Conservation (phyloP, 306 rosid species). For the Vicia sativa region DNA sequence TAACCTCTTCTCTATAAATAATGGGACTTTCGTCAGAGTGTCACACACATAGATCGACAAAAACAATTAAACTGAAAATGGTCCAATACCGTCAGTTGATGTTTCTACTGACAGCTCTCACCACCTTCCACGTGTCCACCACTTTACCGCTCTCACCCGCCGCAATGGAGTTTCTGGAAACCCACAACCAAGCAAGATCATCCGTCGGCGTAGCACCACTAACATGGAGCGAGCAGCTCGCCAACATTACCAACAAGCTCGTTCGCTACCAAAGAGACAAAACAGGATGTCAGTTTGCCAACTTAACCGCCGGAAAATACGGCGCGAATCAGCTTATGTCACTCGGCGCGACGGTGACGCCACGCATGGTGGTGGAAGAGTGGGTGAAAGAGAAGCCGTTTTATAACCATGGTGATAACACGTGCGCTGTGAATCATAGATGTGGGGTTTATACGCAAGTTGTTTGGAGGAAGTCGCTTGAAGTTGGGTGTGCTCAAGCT, state of each 20-base stretch:
- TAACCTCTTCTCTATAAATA: background rate
- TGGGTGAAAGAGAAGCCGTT: constrained; percentile 74
- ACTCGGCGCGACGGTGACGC: constrained; percentile 45
- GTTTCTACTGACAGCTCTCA: constrained; percentile 7
- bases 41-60: no score
- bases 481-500: constrained; percentile 70
- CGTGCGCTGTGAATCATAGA: constrained; percentile 53
- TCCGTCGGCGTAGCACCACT: constrained; percentile 74
- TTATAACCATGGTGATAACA: constrained; percentile 63
- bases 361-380: constrained; percentile 65
- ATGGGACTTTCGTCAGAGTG: background rate
- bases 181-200: constrained; percentile 78
- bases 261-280: constrained; percentile 64
- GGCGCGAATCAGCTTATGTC: constrained; percentile 75
- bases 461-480: constrained; percentile 71
- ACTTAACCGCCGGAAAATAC: constrained; percentile 54
- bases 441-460: constrained; percentile 87
- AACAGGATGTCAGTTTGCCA: constrained; percentile 65
- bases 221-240: constrained; percentile 62
- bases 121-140: constrained; percentile 19
- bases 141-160: background rate
- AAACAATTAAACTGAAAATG: background rate
- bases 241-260: constrained; percentile 49
- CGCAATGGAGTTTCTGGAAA: constrained; percentile 52
- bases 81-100: background rate